These are phyloP conservation scores for Rhodotorula kratochvilovae DNA, from an alignment of 768 basidiomycete genomes.

Conservation along the genomic window DNA sequence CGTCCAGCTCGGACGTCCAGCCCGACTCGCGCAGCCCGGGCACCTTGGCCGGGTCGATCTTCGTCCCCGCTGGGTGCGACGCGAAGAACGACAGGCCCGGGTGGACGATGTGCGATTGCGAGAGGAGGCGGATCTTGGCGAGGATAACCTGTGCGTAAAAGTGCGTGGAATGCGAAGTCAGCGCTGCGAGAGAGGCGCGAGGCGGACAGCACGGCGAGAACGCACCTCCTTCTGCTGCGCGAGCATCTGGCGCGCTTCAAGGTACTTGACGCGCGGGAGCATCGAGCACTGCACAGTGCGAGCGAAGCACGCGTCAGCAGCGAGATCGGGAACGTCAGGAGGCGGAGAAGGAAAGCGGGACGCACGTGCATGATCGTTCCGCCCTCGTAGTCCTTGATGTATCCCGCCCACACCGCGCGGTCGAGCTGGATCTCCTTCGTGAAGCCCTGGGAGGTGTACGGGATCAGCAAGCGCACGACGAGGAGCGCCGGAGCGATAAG, in stretches of 20 bases:
- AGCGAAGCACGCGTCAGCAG: too few relatives aligned
- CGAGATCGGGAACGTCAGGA: not conserved
- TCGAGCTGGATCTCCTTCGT: conserved; percentile 94
- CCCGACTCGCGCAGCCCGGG: conserved; percentile 81
- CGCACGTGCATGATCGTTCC: conserved; percentile 89
- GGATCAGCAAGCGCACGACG: too few relatives aligned
- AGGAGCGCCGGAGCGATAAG: too few relatives aligned
- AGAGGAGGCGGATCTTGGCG: conserved; percentile 78
- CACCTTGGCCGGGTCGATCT: conserved; percentile 67
- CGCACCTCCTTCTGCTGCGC: conserved; percentile 69
- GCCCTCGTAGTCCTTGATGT: conserved; percentile 99
- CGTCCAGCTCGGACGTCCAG: conserved; percentile 79
- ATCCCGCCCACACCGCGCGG: conserved; percentile 89
- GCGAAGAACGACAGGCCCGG: conserved; percentile 59
- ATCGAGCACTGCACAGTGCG: conserved; percentile 62
- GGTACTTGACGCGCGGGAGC: conserved; percentile 86
- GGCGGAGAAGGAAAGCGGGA: not conserved
- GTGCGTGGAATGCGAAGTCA: too few relatives aligned
- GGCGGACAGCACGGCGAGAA: not conserved
- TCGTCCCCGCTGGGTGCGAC: conserved; percentile 34
- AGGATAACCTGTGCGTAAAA: conserved; percentile 59
- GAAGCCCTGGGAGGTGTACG: conserved; percentile 58
- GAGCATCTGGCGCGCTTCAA: conserved; percentile 70
- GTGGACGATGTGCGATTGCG: conserved; percentile 78
- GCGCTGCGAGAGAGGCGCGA: not conserved